Evolutionary conservation across 768 basidiomycete species (phyloP).

Genomic region (Coprinellus micaceus): DNA sequence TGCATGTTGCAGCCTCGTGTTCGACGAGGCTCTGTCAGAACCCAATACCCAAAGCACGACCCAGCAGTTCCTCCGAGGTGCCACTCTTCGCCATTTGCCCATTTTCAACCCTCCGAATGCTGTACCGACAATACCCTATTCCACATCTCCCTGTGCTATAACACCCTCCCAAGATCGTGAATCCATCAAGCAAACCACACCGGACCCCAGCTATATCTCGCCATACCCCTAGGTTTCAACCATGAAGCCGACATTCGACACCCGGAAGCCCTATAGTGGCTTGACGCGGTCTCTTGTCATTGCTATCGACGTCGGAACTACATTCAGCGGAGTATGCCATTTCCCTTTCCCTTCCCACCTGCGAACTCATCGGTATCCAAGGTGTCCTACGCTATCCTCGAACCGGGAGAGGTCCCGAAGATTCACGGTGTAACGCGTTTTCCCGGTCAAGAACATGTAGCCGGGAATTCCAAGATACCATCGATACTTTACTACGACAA

Average conservation of each 20-base stretch:
- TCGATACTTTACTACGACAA: conserved; percentile 72
- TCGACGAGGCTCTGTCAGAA: too few relatives aligned
- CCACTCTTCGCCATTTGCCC: neutral
- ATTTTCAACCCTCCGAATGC: too few relatives aligned
- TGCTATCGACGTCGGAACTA: conserved; percentile 80
- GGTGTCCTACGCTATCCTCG: conserved; percentile 78
- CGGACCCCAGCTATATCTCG: neutral
- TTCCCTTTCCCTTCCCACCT: neutral
- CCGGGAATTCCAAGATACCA: conserved; percentile 81
- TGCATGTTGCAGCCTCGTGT: neutral
- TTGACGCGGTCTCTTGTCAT: conserved; percentile 62
- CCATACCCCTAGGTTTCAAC: neutral
- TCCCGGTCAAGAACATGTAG: conserved; percentile 83
- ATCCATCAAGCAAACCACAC: neutral
- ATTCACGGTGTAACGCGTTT: conserved; percentile 80
- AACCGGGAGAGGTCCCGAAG: conserved; percentile 77
- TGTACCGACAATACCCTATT: neutral
- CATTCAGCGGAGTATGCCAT: conserved; percentile 65
- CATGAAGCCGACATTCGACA: conserved; percentile 44
- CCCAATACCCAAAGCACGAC: too few relatives aligned
- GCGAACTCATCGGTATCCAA: conserved; percentile 17
- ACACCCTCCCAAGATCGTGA: neutral
- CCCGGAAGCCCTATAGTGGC: conserved; percentile 72
- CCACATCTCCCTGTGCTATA: neutral
- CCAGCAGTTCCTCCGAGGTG: neutral